phyloP scores from a whole-genome alignment of 2,329 filamentous ascomycete species.

The Aureobasidium lini region DNA sequence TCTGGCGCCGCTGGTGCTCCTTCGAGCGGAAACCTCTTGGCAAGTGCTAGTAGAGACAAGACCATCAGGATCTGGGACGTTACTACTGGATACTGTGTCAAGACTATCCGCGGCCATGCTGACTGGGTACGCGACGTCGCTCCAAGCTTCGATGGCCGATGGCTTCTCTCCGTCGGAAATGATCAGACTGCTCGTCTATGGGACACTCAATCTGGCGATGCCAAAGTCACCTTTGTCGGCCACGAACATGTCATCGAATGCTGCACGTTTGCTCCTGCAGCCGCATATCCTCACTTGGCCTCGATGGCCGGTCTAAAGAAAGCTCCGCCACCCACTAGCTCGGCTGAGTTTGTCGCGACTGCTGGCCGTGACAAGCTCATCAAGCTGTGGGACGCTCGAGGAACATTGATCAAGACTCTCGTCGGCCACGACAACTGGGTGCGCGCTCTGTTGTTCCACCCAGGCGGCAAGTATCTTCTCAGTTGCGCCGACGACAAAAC shows the following conservation, averaged over 20 bases:
- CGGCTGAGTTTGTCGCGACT: constrained; percentile 83
- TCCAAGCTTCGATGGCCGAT: constrained; percentile 75
- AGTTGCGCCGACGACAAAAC: constrained; percentile 87
- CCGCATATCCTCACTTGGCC: constrained; percentile 70
- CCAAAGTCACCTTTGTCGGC: constrained; percentile 71
- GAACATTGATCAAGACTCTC: constrained; percentile 76
- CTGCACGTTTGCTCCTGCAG: constrained; percentile 73
- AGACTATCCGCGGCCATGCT: constrained; percentile 76
- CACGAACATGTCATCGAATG: constrained; percentile 85
- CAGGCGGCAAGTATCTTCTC: constrained; percentile 82
- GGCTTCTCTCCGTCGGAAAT: constrained; percentile 72
- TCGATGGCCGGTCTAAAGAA: constrained; percentile 76
- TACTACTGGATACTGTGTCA: constrained; percentile 84
- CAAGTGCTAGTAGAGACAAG: constrained; percentile 78
- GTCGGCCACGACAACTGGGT: constrained; percentile 94
- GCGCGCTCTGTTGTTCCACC: constrained; percentile 77
- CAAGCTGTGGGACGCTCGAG: constrained; percentile 78
- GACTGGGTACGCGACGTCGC: constrained; percentile 89
- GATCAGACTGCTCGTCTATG: constrained; percentile 77
- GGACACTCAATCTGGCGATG: constrained; percentile 71
- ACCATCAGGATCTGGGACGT: constrained; percentile 87
- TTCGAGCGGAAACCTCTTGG: constrained; percentile 74
- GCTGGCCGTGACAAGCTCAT: constrained; percentile 88
- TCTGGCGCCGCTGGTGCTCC: constrained; percentile 71
- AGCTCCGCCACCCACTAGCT: constrained; percentile 62